These are phyloP conservation scores for Botrytis byssoidea DNA, from an alignment of 2,329 filamentous ascomycete genomes.

Conservation along the genomic window DNA sequence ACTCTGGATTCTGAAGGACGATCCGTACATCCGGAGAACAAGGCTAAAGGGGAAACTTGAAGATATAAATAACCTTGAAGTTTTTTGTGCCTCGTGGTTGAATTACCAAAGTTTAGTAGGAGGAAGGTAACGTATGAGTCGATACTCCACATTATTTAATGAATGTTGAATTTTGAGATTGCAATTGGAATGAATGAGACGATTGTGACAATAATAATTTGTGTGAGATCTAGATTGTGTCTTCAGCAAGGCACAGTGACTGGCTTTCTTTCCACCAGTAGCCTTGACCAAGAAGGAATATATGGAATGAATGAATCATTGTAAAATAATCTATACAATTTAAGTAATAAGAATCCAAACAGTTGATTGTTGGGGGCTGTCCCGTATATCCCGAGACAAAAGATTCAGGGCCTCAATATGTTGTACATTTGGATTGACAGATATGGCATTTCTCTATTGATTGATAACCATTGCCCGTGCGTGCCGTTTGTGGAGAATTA, in stretches of 20 bases:
- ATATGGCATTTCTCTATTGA: neutral
- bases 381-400: neutral
- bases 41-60: neutral
- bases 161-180: neutral
- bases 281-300: neutral
- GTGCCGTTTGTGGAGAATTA: slow-evolving; percentile 18
- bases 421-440: neutral
- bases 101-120: neutral
- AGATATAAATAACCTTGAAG: slow-evolving; percentile 10
- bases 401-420: neutral
- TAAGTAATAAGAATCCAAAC: neutral
- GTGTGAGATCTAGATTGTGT: neutral
- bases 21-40: neutral
- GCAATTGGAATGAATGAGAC: neutral
- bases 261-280: neutral
- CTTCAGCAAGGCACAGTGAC: neutral
- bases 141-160: neutral
- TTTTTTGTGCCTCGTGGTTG: neutral
- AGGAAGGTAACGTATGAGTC: slow-evolving; percentile 6
- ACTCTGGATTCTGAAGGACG: neutral
- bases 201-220: neutral
- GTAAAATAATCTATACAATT: neutral
- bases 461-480: neutral
- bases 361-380: neutral
- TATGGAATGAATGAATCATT: neutral